Base-by-base conservation (phyloP, 1,139 yeast species). In the Pneumocystis carinii region DNA sequence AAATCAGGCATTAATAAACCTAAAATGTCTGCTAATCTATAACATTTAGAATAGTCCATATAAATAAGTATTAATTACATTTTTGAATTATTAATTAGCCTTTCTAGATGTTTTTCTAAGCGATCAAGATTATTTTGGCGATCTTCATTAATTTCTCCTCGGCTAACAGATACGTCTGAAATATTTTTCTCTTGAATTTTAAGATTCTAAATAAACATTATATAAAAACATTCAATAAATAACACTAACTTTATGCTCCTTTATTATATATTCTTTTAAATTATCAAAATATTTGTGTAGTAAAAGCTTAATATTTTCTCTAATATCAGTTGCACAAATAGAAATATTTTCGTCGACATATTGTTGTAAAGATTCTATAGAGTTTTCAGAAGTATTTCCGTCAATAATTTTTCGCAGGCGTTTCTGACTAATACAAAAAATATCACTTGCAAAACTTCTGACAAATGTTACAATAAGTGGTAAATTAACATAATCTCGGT, bases 61-160 rank as follows among this genome's bases (percentile, higher is more conserved):
- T 24, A 48, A 7, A 37, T 39, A 24, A 10, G 19, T 12, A 12
- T 19, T 24, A 19, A 48, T 3, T 24, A 48, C 55, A 71, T 70
- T 48, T 77, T 78, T 6, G 82, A 74, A 3, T 80, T 78, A 0
- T 73, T 62, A 48, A 76, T 75, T 67, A 86, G 80, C 63, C 75
- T 76, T 39, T 81, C 83, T 66, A 78, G 79, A 2, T 75, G 66
- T 1, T 74, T 74, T 15, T 72, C 69, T 29, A 77, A 66, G 14
- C 71, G 74, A 19, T 81, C 80, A 59, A 80, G 73, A 61, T 77
- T 79, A 0, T 71, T 73, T 59, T 78, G 77, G 56, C 78, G 74
- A 59, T 82, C 85, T 53, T 84, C 88, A 36, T 81, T 72, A 4
- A 81, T 72, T 67, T 79, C 81, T 37, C 95, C 95, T 17, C 55